phyloP scores from a whole-genome alignment of 441 rosid species.

The Eutrema salsugineum region DNA sequence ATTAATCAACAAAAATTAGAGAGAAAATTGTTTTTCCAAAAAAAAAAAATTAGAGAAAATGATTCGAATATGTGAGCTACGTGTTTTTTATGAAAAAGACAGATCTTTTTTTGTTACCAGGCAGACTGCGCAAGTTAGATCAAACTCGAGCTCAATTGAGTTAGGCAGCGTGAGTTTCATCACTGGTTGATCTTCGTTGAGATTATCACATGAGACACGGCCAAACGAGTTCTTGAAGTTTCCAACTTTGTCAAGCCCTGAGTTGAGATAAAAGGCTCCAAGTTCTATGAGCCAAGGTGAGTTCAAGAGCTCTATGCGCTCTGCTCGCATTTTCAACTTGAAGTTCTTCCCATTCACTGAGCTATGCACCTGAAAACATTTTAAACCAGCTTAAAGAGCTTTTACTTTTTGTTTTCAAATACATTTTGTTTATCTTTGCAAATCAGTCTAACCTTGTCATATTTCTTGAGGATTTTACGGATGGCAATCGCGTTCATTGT shows the following conservation, averaged over 20 bases:
- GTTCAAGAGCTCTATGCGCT: slow-evolving; percentile 79
- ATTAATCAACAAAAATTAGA: too few relatives aligned
- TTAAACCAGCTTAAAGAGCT: neutral
- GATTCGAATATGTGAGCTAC: neutral
- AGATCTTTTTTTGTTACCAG: slow-evolving; percentile 42
- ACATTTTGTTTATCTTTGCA: neutral
- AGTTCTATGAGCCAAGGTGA: slow-evolving; percentile 94
- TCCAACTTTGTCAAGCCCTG: slow-evolving; percentile 43
- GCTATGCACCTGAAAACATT: slow-evolving; percentile 59
- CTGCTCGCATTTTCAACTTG: slow-evolving; percentile 74
- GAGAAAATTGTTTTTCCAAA: too few relatives aligned
- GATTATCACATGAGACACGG: slow-evolving; percentile 50
- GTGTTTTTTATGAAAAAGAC: neutral
- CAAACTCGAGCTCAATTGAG: slow-evolving; percentile 60
- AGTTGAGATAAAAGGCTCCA: slow-evolving; percentile 83
- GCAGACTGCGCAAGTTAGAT: slow-evolving; percentile 81
- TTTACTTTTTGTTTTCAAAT: neutral
- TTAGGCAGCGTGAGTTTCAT: slow-evolving; percentile 59
- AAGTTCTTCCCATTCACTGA: slow-evolving; percentile 78
- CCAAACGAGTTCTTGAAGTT: slow-evolving; percentile 40
- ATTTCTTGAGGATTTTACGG: slow-evolving; percentile 86
- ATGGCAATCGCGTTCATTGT: slow-evolving; percentile 91
- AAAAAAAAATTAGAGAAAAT: too few relatives aligned
- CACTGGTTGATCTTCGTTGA: slow-evolving; percentile 44
- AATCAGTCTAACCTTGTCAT: slow-evolving; percentile 60